Conservation (phyloP, 805 yeast species). For the Pichia paraexigua region DNA sequence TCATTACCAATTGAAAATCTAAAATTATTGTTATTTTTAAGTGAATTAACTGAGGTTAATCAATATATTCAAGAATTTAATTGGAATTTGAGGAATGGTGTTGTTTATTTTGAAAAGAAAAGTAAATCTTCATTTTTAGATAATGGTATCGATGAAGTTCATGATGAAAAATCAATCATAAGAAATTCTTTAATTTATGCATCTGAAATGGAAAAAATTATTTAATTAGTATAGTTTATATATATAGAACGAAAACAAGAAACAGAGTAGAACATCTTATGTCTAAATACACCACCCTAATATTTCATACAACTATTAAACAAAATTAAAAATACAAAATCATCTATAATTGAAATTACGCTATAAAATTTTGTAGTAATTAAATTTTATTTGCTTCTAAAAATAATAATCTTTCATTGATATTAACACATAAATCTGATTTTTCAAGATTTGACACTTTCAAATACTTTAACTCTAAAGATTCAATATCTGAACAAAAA, state of each 20-base stretch:
- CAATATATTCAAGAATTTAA: conserved; percentile 45
- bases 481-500: conserved; percentile 22
- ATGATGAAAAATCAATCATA: conserved; percentile 42
- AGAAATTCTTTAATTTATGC: conserved; percentile 80
- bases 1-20: conserved; percentile 76
- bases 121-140: conserved; percentile 13
- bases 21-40: conserved; percentile 67
- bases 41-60: conserved; percentile 42
- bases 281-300: background rate
- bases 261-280: too few species aligned
- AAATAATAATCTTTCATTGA: conserved; percentile 2
- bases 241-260: background rate
- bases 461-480: conserved; percentile 21
- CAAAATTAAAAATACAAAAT: background rate
- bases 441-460: conserved; percentile 17
- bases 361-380: background rate
- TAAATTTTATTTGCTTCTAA: background rate
- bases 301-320: background rate
- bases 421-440: conserved; percentile 13
- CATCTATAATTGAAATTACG: background rate
- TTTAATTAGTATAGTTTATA: conserved; percentile 31
- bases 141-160: conserved; percentile 15
- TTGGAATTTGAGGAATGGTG: conserved; percentile 52
- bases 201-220: conserved; percentile 84
- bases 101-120: conserved; percentile 35